These are phyloP conservation scores for Calocera cornea DNA, from an alignment of 768 basidiomycete genomes.

Conservation along the genomic window DNA sequence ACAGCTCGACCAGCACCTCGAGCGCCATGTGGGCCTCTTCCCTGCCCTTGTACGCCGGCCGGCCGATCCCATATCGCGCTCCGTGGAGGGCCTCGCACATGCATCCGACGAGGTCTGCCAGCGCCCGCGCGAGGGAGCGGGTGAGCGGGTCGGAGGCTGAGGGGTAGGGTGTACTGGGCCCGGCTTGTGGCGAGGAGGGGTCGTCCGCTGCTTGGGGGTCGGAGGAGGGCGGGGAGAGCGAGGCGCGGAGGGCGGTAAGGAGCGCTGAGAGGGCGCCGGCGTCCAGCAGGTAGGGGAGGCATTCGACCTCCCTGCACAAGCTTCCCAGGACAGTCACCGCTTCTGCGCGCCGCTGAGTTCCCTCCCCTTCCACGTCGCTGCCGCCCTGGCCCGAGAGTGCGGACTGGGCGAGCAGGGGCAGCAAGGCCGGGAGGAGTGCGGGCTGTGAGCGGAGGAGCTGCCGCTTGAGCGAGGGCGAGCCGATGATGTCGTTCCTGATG, in stretches of 20 bases:
- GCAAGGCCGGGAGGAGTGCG: not conserved
- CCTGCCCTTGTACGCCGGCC: conserved; percentile 35
- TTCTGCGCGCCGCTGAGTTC: not conserved
- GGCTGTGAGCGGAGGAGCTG: not conserved
- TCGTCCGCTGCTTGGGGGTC: not conserved
- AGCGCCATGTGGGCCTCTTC: conserved; percentile 44
- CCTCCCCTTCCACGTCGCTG: too few relatives aligned
- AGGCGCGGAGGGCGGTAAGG: not conserved
- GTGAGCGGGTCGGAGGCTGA: conserved; percentile 17
- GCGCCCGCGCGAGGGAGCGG: conserved; percentile 41
- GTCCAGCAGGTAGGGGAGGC: not conserved
- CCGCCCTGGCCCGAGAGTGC: not conserved
- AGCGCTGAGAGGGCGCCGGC: not conserved
- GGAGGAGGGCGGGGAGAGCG: not conserved
- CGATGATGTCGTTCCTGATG: not conserved
- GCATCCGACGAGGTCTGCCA: conserved; percentile 50
- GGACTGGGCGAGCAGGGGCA: not conserved
- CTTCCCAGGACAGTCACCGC: not conserved
- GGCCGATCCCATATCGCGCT: conserved; percentile 15
- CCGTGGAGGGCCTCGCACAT: not conserved
- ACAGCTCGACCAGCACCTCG: conserved; percentile 30
- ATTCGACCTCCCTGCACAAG: not conserved
- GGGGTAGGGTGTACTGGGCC: not conserved
- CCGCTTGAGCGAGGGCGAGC: not conserved
- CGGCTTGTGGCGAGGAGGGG: not conserved